A percentile compares a stretch with the other conserved stretches of the same genome.
phyloP scores from a whole-genome alignment of 805 yeast species.

The Lipomyces starkeyi region DNA sequence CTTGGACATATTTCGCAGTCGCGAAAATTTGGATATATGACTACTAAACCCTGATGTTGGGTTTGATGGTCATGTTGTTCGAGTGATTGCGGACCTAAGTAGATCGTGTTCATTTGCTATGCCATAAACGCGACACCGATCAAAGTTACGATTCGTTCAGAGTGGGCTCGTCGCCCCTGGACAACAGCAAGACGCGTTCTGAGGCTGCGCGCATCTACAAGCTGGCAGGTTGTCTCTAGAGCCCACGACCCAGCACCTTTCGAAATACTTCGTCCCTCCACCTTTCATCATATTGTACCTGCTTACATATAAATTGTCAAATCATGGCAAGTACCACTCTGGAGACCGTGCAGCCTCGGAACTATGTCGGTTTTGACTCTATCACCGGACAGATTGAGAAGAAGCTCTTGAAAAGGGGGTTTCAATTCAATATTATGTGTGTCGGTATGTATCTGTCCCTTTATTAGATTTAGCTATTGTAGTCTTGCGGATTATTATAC shows the following conservation, averaged over 20 bases:
- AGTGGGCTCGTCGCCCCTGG: background rate
- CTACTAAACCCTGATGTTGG: background rate
- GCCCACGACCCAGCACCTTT: background rate
- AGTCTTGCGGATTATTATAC: background rate
- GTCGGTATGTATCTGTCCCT: constrained; percentile 57
- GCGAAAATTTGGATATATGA: background rate
- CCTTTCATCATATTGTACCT: background rate
- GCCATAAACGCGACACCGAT: background rate
- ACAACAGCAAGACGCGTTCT: background rate
- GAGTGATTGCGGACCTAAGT: background rate
- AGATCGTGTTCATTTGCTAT: background rate
- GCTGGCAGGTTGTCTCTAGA: background rate
- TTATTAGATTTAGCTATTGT: background rate
- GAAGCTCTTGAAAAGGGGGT: constrained; percentile 88
- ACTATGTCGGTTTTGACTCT: constrained; percentile 95
- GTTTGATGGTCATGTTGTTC: background rate
- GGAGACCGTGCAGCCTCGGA: constrained; percentile 58
- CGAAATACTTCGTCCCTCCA: background rate
- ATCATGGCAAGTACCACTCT: constrained; percentile 11
- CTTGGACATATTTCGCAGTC: background rate
- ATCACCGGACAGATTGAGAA: constrained; percentile 95
- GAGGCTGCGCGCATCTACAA: background rate
- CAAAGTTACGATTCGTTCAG: background rate
- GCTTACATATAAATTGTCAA: background rate
- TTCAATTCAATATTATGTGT: constrained; percentile 91